Evolutionary conservation across 345 rosid genomes (phyloP).

Genomic region (Rhodomyrtus tomentosa): DNA sequence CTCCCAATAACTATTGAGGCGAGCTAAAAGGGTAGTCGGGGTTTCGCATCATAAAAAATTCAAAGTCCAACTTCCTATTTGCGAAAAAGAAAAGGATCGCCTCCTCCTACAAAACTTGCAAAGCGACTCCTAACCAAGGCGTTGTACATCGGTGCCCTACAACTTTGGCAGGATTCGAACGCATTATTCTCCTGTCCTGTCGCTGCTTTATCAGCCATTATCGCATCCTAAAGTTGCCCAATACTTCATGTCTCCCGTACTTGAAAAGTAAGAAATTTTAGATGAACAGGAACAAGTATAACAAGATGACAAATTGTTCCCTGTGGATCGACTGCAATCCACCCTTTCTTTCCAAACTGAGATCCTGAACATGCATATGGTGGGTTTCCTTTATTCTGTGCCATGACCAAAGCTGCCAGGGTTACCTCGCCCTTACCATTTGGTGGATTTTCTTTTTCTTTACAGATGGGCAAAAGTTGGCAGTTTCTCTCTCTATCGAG

Average conservation of each 20-base stretch:
- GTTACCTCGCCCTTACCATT: not conserved
- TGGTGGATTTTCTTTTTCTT: not conserved
- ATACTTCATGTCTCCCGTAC: not conserved
- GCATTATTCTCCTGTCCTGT: not conserved
- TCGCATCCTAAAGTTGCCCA: not conserved
- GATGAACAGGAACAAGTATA: not conserved
- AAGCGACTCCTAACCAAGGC: not conserved
- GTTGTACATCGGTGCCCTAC: not conserved
- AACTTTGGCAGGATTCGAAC: not conserved
- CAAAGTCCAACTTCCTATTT: not conserved
- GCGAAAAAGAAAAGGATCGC: not conserved
- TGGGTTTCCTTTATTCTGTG: not conserved
- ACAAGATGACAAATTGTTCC: not conserved
- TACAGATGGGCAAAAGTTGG: not conserved
- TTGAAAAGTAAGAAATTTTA: not conserved
- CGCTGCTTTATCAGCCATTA: not conserved
- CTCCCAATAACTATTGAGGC: not conserved
- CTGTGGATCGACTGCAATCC: not conserved
- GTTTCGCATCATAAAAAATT: not conserved
- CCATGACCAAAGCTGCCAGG: not conserved
- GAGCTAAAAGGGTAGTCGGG: not conserved
- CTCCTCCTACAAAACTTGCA: not conserved
- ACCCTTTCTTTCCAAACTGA: not conserved
- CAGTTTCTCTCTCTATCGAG: not conserved
- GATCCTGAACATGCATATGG: not conserved